phyloP scores from a whole-genome alignment of 768 basidiomycete species.

The Tephrocybe sp. region DNA sequence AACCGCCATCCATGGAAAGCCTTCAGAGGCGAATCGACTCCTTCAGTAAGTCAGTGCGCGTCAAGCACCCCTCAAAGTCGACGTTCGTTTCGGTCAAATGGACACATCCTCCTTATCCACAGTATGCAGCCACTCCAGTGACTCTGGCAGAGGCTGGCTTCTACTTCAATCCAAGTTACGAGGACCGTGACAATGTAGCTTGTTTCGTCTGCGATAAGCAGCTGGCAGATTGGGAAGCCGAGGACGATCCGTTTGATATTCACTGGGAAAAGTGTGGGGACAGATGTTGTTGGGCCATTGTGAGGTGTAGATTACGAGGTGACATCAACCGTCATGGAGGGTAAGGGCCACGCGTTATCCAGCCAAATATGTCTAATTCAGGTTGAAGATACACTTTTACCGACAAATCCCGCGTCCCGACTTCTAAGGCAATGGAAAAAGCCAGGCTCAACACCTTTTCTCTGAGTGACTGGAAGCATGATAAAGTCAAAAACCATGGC shows the following conservation, averaged over 20 bases:
- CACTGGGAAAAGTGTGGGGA: constrained; percentile 69
- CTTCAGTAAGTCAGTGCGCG: constrained; percentile 60
- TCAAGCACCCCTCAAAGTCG: constrained; percentile 55
- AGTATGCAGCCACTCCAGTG: constrained; percentile 67
- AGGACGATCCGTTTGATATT: constrained; percentile 84
- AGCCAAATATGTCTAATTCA: constrained; percentile 4
- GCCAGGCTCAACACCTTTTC: constrained; percentile 68
- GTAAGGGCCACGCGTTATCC: constrained; percentile 29
- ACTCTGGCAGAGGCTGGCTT: constrained; percentile 88
- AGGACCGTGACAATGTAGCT: constrained; percentile 70
- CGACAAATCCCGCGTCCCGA: constrained; percentile 62
- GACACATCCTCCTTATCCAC: constrained; percentile 59
- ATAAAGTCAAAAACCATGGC: constrained; percentile 54
- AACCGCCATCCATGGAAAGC: constrained; percentile 43
- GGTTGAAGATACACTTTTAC: constrained; percentile 53
- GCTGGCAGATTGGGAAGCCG: constrained; percentile 79
- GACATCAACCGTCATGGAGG: constrained; percentile 58
- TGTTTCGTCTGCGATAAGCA: constrained; percentile 86
- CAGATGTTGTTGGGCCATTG: constrained; percentile 76
- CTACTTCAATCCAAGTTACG: constrained; percentile 69
- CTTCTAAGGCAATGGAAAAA: constrained; percentile 65
- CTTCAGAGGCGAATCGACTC: constrained; percentile 62
- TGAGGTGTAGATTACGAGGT: constrained; percentile 64
- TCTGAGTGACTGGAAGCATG: constrained; percentile 65
- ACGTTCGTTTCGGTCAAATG: constrained; percentile 59